A percentile compares a stretch with the other conserved stretches of the same genome.
Evolutionary conservation across 352 stramenopile genomes (phyloP).

Genomic region (Saprolegnia parasitica): DNA sequence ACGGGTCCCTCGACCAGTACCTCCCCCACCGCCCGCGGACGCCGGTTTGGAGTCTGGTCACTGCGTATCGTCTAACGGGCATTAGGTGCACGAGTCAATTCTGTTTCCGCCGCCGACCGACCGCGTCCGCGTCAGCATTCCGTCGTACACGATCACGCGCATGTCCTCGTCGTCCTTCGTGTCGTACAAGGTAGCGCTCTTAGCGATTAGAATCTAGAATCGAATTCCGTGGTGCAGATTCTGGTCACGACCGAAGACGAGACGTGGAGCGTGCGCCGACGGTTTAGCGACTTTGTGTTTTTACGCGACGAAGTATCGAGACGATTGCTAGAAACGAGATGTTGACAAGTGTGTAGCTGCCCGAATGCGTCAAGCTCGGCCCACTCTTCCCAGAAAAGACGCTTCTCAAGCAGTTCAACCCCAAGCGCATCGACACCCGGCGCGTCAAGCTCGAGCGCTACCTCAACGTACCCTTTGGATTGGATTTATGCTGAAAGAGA

Average conservation of each 20-base stretch:
- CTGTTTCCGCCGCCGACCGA: too few species aligned
- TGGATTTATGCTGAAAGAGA: too few species aligned
- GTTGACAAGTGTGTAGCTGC: background rate
- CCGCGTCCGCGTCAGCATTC: background rate
- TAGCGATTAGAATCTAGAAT: background rate
- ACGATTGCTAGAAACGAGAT: background rate
- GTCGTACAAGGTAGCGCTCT: slow-evolving; percentile 2
- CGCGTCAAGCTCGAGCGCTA: background rate
- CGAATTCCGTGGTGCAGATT: background rate
- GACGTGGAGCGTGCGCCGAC: slow-evolving; percentile 8
- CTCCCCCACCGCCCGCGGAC: background rate
- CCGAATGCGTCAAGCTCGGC: background rate
- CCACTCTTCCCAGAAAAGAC: background rate
- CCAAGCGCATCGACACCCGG: background rate
- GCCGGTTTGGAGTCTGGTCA: background rate
- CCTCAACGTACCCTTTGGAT: background rate
- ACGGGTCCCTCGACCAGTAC: background rate
- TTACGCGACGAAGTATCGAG: background rate
- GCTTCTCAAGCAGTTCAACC: slow-evolving; percentile 15
- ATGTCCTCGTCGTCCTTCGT: background rate
- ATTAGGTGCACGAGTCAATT: background rate
- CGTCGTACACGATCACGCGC: background rate
- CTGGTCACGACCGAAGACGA: background rate
- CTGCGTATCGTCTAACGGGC: background rate
- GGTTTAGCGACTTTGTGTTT: slow-evolving; percentile 7